Percentiles rank a stretch among this genome's conserved stretches.
Conservation (phyloP, 2,329 filamentous ascomycete species). For the Ophiostoma perfectum region DNA sequence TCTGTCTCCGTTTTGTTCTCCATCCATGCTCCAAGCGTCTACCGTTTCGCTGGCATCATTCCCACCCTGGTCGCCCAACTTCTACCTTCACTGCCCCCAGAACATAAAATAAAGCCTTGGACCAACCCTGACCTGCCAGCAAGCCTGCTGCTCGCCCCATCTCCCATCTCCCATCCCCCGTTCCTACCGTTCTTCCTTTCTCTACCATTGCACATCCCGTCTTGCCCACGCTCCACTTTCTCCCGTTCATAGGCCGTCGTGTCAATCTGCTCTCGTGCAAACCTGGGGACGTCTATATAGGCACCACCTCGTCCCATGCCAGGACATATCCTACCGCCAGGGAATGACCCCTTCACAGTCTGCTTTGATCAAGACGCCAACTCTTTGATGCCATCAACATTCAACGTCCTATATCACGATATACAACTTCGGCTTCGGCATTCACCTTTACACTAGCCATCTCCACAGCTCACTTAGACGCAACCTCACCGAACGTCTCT, state of each 20-base stretch:
- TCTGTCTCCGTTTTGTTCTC: not conserved
- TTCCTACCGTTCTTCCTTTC: constrained; percentile 1
- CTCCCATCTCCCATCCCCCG: not conserved
- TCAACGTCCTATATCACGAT: not conserved
- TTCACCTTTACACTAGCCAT: not conserved
- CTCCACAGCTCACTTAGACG: constrained; percentile 1
- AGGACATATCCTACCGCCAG: not conserved
- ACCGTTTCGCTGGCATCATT: constrained; percentile 1
- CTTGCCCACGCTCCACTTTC: not conserved
- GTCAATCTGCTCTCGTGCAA: not conserved
- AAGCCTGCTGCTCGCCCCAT: not conserved
- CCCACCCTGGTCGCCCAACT: not conserved
- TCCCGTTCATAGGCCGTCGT: not conserved
- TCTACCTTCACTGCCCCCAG: not conserved
- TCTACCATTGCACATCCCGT: not conserved
- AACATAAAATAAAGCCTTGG: too few species aligned
- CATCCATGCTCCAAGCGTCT: not conserved
- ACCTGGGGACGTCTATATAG: constrained; percentile 8
- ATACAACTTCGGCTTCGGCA: not conserved
- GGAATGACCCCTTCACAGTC: not conserved
- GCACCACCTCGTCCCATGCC: not conserved
- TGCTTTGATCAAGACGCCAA: not conserved
- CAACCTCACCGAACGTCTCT: constrained; percentile 5
- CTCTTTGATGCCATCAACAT: not conserved
- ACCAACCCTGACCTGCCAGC: constrained; percentile 9